phyloP scores from a whole-genome alignment of 2,329 filamentous ascomycete species.

The Coleophoma crateriformis region DNA sequence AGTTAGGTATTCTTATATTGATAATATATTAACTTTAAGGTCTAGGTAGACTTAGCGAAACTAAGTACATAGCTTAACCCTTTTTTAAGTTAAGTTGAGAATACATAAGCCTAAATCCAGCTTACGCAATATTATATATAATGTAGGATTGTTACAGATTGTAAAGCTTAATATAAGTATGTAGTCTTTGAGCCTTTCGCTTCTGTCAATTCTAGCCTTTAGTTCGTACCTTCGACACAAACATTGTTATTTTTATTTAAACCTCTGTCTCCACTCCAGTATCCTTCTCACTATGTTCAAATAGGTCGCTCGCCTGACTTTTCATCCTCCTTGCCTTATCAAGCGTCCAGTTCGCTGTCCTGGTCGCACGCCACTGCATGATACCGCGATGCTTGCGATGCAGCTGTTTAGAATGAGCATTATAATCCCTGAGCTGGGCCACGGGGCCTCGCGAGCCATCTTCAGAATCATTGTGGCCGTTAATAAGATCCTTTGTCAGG shows the following conservation, averaged over 20 bases:
- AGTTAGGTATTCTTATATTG: too few relatives aligned
- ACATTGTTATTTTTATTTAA: conserved; percentile 27
- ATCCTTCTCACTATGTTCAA: conserved; percentile 54
- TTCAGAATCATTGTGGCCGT: conserved; percentile 33
- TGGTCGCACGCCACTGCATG: conserved; percentile 63
- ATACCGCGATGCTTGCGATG: conserved; percentile 62
- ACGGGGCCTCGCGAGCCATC: conserved; percentile 39
- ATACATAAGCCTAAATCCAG: too few relatives aligned
- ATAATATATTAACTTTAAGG: too few relatives aligned
- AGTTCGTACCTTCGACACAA: too few relatives aligned
- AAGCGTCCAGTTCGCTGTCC: conserved; percentile 51
- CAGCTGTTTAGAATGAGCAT: conserved; percentile 49
- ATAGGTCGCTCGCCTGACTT: conserved; percentile 35
- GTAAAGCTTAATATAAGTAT: too few relatives aligned
- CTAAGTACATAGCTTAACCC: too few relatives aligned
- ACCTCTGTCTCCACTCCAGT: conserved; percentile 65
- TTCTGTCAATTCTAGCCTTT: too few relatives aligned
- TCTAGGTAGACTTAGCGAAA: too few relatives aligned
- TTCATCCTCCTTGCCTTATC: conserved; percentile 49
- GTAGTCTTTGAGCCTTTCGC: too few relatives aligned
- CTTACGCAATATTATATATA: too few relatives aligned
- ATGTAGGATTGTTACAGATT: too few relatives aligned
- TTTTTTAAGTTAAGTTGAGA: too few relatives aligned
- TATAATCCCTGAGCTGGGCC: conserved; percentile 54
- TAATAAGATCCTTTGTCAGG: conserved; percentile 21